Evolutionary conservation across 352 stramenopile species (phyloP), one percentile per base, ranked within the genome.

Genomic region (Pythium aristosporum): DNA sequence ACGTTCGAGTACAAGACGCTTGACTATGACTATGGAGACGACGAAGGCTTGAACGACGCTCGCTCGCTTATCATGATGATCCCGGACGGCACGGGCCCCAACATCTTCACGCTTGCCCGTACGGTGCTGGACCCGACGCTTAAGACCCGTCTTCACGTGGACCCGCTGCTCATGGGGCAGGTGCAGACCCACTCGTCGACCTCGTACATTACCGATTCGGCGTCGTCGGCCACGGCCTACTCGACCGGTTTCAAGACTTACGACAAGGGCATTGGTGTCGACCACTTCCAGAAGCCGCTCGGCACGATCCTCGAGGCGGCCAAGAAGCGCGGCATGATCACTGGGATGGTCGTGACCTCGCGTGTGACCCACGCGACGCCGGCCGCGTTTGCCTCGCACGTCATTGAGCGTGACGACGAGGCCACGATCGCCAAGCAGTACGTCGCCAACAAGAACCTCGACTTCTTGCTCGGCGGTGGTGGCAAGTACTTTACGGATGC

Each of bases 31-130:
- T 90, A 85, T 63, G 73, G 53, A 44, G 74, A 80, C 23, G 80
- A 88, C 46, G 78, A 88, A 62, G 68, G 75, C 21, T 47, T 76
- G 50, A 67, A 76, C 20, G 34, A 61, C 1, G 67, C 78, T 1
- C 80, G 80, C 53, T 85, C 70, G 58, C 48, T 89, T 47, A 87
- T 88, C 59, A 89, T 88, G 76, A 89, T 88, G 80, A 88, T 89
- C 63, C 80, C 78, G 1, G 80, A 88, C 48, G 78, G 80, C 51
- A 89, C 78, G 16, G 76, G 76, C 2, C 80, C 80, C 47, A 86
- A 89, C 69, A 71, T 89, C 41, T 89, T 85, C 60, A 74, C 77
- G 0, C 56, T 89, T 32, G 77, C 77, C 36, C 76, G 80, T 44
- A 85, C 77, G 1, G 74, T 89, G 56, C 63, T 80, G 5, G 80